Conservation (phyloP, 2,329 filamentous ascomycete species). For the Alternaria arborescens region DNA sequence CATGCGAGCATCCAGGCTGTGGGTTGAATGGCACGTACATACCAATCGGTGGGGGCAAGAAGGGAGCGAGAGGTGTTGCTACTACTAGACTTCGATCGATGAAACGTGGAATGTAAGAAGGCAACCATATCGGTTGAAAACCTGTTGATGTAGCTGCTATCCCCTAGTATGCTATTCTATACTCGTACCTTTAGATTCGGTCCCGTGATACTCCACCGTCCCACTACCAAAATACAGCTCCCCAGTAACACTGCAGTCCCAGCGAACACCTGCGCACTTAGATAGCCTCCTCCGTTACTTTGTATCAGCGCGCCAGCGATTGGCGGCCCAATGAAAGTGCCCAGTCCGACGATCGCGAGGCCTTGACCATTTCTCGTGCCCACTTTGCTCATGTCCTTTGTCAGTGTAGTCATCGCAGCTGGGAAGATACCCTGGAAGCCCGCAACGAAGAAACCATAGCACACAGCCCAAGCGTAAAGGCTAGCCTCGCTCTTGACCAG, state of each 20-base stretch:
- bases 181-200: slow-evolving; percentile 36
- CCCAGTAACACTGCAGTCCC: slow-evolving; percentile 43
- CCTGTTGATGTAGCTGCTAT: neutral
- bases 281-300: slow-evolving; percentile 51
- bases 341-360: slow-evolving; percentile 56
- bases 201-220: slow-evolving; percentile 43
- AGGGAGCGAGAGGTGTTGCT: neutral
- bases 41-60: slow-evolving; percentile 8
- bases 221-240: slow-evolving; percentile 38
- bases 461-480: slow-evolving; percentile 55
- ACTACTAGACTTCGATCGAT: neutral
- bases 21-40: slow-evolving; percentile 26
- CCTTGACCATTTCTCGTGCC: slow-evolving; percentile 60
- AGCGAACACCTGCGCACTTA: slow-evolving; percentile 56
- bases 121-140: neutral
- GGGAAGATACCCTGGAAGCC: slow-evolving; percentile 59
- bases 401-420: slow-evolving; percentile 54
- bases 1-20: slow-evolving; percentile 32
- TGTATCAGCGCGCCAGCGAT: slow-evolving; percentile 59
- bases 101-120: neutral
- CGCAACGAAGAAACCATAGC: slow-evolving; percentile 57
- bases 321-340: slow-evolving; percentile 57
- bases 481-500: slow-evolving; percentile 54
- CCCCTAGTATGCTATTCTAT: neutral
- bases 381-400: slow-evolving; percentile 57